Percentiles rank a stretch among this genome's conserved stretches.
phyloP scores from a whole-genome alignment of 2,329 filamentous ascomycete species.

The Phyllosticta citrichinensis region DNA sequence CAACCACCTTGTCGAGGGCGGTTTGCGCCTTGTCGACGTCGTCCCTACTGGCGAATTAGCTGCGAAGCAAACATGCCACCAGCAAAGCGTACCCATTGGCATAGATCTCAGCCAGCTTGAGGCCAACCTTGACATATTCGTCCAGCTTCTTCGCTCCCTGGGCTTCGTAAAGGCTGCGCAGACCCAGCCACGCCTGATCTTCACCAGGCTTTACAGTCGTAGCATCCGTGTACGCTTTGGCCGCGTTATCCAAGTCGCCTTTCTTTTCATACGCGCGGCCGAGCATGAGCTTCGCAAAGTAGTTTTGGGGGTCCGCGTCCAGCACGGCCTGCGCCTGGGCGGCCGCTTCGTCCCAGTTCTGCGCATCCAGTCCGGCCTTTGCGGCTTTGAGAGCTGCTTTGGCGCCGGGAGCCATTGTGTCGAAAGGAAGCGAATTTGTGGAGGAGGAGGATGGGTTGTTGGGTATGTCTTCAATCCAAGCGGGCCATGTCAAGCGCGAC shows the following conservation, averaged over 20 bases:
- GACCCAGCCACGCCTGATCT: constrained; percentile 80
- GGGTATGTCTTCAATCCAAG: neutral
- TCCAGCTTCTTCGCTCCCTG: constrained; percentile 59
- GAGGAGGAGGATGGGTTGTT: neutral
- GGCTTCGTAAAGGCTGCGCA: constrained; percentile 76
- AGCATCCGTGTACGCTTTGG: constrained; percentile 65
- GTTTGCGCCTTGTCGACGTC: constrained; percentile 49
- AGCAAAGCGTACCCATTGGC: constrained; percentile 44
- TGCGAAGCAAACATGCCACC: neutral
- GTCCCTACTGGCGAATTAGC: constrained; percentile 31
- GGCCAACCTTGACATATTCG: constrained; percentile 62
- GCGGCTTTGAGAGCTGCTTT: constrained; percentile 77
- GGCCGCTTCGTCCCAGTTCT: constrained; percentile 69
- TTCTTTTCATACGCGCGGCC: constrained; percentile 77
- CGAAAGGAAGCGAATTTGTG: neutral
- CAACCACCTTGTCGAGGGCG: constrained; percentile 69
- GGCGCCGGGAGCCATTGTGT: constrained; percentile 24
- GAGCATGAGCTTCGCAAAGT: constrained; percentile 84
- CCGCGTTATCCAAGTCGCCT: constrained; percentile 60
- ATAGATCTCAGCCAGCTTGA: constrained; percentile 67
- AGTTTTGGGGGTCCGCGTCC: constrained; percentile 63
- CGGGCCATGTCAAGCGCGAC: neutral
- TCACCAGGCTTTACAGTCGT: constrained; percentile 63
- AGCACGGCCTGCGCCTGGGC: constrained; percentile 60
- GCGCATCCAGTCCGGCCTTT: constrained; percentile 63